Evolutionary conservation across 2,329 filamentous ascomycete species (phyloP), one percentile per base, ranked within the genome.

Genomic region (Pyricularia sp.): DNA sequence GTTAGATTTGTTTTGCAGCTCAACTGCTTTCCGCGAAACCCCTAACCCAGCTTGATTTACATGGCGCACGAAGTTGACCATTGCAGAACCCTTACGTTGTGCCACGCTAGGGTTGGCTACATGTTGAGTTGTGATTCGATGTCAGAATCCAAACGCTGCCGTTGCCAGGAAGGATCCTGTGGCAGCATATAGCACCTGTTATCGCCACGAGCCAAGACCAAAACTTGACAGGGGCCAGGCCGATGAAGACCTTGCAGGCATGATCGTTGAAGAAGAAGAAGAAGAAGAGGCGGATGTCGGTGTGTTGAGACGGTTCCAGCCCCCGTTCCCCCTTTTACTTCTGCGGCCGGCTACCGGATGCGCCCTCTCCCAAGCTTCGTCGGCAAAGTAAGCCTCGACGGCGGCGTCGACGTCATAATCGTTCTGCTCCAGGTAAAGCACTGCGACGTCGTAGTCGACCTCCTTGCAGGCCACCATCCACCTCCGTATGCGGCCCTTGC

Each of bases 401-500:
- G 90, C 89, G 31, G 75, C 73, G 3, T 85, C 83, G 19, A 93
- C 76, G 69, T 91, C 81, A 73, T 89, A 91, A 8, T 81, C 79
- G 26, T 81, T 78, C 73, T 90, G 87, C 70, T 91, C 83, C 59
- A 94, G 80, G 73, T 94, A 94, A 24, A 93, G 73, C 31, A 89
- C 73, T 1, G 90, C 90, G 63, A 91, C 79, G 72, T 91, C 88
- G 76, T 87, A 93, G 78, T 93, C 88, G 28, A 84, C 78, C 31
- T 90, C 88, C 73, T 93, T 93, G 76, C 87, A 90, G 1, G 82
- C 81, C 2, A 91, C 85, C 90, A 93, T 93, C 79, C 88, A 93
- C 67, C 88, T 83, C 57, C 90, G 81, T 40, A 93, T 81, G 71
- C 87, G 87, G 22, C 78, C 81, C 75, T 90, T 93, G 67, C 86